These are phyloP conservation scores for Psidium guajava DNA, from an alignment of 345 rosid genomes.

Conservation along the genomic window DNA sequence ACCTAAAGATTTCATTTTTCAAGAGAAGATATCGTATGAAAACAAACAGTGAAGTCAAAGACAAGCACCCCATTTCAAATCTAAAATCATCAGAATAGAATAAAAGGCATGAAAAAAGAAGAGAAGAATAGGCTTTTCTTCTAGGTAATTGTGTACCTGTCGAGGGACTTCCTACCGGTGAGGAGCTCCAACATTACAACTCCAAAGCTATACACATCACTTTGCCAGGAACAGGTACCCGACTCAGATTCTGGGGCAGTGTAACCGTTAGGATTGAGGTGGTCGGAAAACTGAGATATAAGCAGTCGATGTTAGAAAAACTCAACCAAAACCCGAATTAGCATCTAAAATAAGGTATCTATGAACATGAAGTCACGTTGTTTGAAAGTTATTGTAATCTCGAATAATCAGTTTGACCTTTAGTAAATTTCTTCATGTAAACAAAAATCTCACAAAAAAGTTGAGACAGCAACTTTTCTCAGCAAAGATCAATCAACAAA, in stretches of 20 bases:
- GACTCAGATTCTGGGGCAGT: slow-evolving; percentile 69
- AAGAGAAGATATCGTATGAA: background rate
- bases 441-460: background rate
- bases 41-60: background rate
- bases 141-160: slow-evolving; percentile 33
- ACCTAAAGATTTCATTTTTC: slow-evolving; percentile 21
- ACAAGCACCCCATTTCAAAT: background rate
- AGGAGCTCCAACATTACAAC: slow-evolving; percentile 94
- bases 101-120: background rate
- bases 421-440: background rate
- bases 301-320: background rate
- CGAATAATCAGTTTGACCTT: background rate
- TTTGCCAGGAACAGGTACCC: slow-evolving; percentile 74
- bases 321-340: background rate
- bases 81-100: background rate
- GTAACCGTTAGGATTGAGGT: slow-evolving; percentile 33
- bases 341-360: background rate
- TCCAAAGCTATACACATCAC: slow-evolving; percentile 91
- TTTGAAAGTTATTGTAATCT: background rate
- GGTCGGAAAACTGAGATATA: slow-evolving; percentile 32
- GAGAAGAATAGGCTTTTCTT: background rate
- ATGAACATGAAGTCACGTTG: background rate
- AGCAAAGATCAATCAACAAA: background rate
- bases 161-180: slow-evolving; percentile 66
- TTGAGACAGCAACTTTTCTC: background rate